Conservation (phyloP, 1,284 basidiomycete species). For the Apiotrichum montevideense region DNA sequence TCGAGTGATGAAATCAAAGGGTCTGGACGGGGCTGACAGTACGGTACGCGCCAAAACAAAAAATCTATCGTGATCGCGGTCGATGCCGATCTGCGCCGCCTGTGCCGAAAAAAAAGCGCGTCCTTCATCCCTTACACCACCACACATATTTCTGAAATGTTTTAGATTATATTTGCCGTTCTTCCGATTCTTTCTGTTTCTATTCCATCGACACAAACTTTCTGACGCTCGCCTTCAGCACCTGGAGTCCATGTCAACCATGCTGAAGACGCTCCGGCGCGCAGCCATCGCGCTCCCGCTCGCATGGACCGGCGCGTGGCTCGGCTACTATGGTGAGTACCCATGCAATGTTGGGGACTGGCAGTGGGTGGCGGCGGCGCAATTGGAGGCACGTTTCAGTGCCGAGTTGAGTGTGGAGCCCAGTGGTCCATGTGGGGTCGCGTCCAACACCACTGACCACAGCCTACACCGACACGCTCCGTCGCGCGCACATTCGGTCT, state of each 20-base stretch:
- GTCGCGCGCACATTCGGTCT: slow-evolving; percentile 34
- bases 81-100: too few relatives aligned
- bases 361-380: too few relatives aligned
- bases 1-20: too few relatives aligned
- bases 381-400: background rate
- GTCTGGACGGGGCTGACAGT: too few relatives aligned
- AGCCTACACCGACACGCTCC: slow-evolving; percentile 45
- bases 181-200: background rate
- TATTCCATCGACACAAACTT: background rate
- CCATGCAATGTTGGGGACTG: background rate
- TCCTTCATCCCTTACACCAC: too few relatives aligned
- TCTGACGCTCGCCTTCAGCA: too few relatives aligned
- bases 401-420: background rate
- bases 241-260: background rate
- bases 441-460: background rate
- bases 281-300: slow-evolving; percentile 37
- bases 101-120: too few relatives aligned
- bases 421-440: background rate
- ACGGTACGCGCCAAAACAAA: too few relatives aligned
- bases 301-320: slow-evolving; percentile 40
- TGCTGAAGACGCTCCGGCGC: slow-evolving; percentile 22
- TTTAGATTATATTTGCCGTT: too few relatives aligned
- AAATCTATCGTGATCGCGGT: too few relatives aligned
- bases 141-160: too few relatives aligned
- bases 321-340: slow-evolving; percentile 40